A percentile compares a stretch with the other conserved stretches of the same genome.
Conservation (phyloP, 2,329 filamentous ascomycete species). For the Coniochaeta prunicola region DNA sequence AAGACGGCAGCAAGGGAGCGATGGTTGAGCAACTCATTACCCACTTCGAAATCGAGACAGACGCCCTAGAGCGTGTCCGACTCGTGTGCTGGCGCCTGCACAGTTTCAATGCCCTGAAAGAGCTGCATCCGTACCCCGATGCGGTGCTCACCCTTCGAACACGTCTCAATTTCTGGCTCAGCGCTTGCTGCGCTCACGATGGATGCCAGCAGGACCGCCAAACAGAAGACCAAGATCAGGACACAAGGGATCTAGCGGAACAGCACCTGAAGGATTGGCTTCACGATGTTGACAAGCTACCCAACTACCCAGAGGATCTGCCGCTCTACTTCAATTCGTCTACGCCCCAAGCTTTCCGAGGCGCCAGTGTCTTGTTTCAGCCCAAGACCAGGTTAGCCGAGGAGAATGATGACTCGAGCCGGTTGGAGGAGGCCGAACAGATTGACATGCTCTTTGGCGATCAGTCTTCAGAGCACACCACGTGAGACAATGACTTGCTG, state of each 20-base stretch:
- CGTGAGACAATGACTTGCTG: too few species aligned
- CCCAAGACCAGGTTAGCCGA: too few species aligned
- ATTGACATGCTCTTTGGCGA: too few species aligned
- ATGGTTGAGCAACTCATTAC: not conserved
- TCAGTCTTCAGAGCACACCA: too few species aligned
- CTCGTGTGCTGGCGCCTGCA: not conserved
- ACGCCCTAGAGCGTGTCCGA: not conserved
- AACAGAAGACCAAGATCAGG: not conserved
- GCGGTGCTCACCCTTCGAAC: not conserved
- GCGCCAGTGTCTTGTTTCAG: not conserved
- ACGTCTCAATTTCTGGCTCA: not conserved
- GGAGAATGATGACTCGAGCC: too few species aligned
- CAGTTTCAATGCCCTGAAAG: not conserved
- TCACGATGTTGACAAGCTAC: not conserved
- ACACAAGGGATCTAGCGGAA: not conserved
- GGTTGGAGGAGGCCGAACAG: too few species aligned
- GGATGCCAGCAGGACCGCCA: not conserved
- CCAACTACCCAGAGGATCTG: not conserved
- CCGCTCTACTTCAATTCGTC: not conserved
- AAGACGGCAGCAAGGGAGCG: not conserved
- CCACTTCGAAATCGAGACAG: not conserved
- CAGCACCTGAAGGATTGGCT: not conserved
- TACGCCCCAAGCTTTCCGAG: not conserved
- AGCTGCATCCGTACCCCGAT: not conserved
- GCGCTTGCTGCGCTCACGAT: not conserved